Conservation (phyloP, 2,329 filamentous ascomycete species). For the Myriosclerotinia scirpicola region DNA sequence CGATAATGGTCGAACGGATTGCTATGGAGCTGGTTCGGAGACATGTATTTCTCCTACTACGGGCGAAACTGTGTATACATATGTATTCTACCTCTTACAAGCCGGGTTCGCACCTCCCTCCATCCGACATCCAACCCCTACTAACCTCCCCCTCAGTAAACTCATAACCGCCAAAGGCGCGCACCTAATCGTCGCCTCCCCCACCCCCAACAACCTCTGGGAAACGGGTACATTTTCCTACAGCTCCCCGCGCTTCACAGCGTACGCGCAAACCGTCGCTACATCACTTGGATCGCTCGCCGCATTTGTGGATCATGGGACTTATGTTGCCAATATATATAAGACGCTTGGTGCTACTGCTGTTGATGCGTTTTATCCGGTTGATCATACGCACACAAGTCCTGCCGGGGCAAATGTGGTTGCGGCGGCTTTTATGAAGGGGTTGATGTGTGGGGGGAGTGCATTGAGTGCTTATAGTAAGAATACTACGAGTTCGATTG, state of each 20-base stretch:
- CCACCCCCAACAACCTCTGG: slow-evolving; percentile 65
- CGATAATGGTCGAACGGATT: slow-evolving; percentile 64
- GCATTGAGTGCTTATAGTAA: slow-evolving; percentile 34
- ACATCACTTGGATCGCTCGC: slow-evolving; percentile 42
- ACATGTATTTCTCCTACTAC: slow-evolving; percentile 37
- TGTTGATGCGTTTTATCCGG: slow-evolving; percentile 53
- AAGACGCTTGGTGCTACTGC: slow-evolving; percentile 48
- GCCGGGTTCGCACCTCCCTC: slow-evolving; percentile 8
- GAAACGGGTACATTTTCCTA: slow-evolving; percentile 53
- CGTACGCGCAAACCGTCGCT: slow-evolving; percentile 52
- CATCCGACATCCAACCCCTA: not conserved
- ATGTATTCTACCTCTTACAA: slow-evolving; percentile 34
- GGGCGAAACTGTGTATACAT: slow-evolving; percentile 50
- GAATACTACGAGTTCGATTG: slow-evolving; percentile 34
- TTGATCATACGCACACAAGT: slow-evolving; percentile 62
- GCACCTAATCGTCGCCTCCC: slow-evolving; percentile 57
- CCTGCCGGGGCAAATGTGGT: slow-evolving; percentile 54
- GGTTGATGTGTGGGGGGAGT: slow-evolving; percentile 36
- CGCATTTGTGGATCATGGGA: slow-evolving; percentile 58
- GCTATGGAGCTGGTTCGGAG: slow-evolving; percentile 50
- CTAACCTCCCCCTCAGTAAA: slow-evolving; percentile 31
- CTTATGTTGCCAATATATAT: slow-evolving; percentile 53
- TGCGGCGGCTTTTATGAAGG: slow-evolving; percentile 54
- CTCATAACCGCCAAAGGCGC: slow-evolving; percentile 54
- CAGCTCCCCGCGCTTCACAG: slow-evolving; percentile 54